Base-by-base conservation (phyloP, 2,329 filamentous ascomycete species). In the Eutypa lata region DNA sequence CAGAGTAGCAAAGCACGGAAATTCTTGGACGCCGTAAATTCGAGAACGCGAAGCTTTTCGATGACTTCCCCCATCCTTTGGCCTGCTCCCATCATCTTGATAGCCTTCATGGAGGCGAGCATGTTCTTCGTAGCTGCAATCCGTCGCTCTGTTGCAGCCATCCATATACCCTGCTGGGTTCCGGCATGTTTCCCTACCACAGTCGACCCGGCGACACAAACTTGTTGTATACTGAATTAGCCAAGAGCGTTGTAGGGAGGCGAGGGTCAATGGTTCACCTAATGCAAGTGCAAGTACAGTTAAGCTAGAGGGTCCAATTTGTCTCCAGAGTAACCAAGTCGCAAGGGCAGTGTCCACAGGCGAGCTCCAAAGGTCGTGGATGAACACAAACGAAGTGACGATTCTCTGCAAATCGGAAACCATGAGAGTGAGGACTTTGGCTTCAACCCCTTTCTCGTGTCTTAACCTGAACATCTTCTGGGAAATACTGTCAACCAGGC, bases 51-150 rank as follows among this genome's bases (percentile, higher is more conserved):
- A 16, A 53, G 21, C 47, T 55, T 55, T 19, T 38, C 44, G n/a
- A 55, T 51, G 2, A 35, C 40, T 22, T 40, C 49, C 4, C 46
- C 51, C 18, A 50, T 50, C 47, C 47, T 47, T 21, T 10, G 3
- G 16, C 53, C 51, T 1, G 51, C 49, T 13, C 52, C 56, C 18
- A 51, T 55, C 56, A 58, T 60, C 43, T 60, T 60, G 22, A 60
- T 53, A 11, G 53, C 56, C 47, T 60, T 60, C 13, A 60, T 21
- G n/a, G 51, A 58, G 13, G 54, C 54, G n/a, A 60, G 56, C 52
- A 58, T 57, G 48, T 58, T 45, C 46, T 58, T 60, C 33, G 57
- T 60, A 18, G 49, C 45, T 35, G 50, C 51, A 8, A 58, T 50
- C 45, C 54, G 46, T 35, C 24, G 53, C 19, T 60, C 56, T 7